Evolutionary conservation across 1,139 yeast species (phyloP).

Genomic region (Geotrichum carabidarum): DNA sequence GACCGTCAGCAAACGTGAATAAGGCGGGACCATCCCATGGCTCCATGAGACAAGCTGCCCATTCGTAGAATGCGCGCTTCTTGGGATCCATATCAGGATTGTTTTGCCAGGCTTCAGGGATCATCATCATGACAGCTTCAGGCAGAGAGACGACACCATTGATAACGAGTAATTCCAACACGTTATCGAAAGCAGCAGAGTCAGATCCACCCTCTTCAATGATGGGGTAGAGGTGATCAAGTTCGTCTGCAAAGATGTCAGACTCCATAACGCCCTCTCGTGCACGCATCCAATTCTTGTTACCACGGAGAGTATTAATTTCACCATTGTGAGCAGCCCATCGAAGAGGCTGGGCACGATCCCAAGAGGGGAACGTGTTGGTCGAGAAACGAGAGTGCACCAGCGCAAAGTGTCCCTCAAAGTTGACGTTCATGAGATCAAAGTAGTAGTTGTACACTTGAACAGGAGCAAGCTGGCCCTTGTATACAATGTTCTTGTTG

Average conservation of each 20-base stretch:
- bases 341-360: conserved; percentile 95
- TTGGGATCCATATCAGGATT: conserved; percentile 80
- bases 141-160: conserved; percentile 90
- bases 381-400: conserved; percentile 97
- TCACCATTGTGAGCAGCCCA: conserved; percentile 99
- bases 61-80: conserved; percentile 91
- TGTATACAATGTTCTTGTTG: conserved; percentile 85
- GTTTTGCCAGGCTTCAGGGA: conserved; percentile 98
- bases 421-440: conserved; percentile 85
- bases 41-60: conserved; percentile 99
- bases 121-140: conserved; percentile 96
- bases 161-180: conserved; percentile 80
- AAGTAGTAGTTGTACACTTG: conserved; percentile 94
- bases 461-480: conserved; percentile 94
- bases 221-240: conserved; percentile 86
- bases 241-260: conserved; percentile 79
- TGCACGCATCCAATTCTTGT: conserved; percentile 98
- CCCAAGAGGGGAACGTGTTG: conserved; percentile 98
- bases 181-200: conserved; percentile 96
- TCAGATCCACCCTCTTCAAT: conserved; percentile 98
- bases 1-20: conserved; percentile 93
- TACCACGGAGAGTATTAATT: conserved; percentile 93
- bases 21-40: conserved; percentile 99
- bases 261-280: conserved; percentile 96
- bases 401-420: conserved; percentile 90